Conservation (phyloP, 1,284 basidiomycete species). For the Mycena citricolor region DNA sequence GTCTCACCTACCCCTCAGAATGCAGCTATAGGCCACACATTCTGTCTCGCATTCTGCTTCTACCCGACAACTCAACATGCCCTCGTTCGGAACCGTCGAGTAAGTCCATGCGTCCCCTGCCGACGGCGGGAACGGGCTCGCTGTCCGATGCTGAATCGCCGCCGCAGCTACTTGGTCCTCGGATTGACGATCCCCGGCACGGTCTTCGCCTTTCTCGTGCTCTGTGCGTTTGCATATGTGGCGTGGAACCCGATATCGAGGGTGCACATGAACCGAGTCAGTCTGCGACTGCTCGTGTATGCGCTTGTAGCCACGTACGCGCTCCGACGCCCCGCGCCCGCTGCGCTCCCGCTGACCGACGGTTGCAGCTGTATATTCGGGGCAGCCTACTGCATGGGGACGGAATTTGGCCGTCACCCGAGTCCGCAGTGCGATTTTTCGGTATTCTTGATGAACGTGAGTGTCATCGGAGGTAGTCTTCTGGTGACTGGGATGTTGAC, state of each 20-base stretch:
- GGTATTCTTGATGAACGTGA: conserved; percentile 3
- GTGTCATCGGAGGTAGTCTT: not conserved
- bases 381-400: not conserved
- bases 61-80: too few species aligned
- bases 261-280: conserved; percentile 10
- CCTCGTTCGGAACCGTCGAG: too few species aligned
- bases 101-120: too few species aligned
- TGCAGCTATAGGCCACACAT: too few species aligned
- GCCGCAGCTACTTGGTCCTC: conserved; percentile 3
- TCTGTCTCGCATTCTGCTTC: too few species aligned
- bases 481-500: not conserved
- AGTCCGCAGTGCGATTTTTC: conserved; percentile 3
- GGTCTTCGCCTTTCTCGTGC: not conserved
- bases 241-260: conserved; percentile 3
- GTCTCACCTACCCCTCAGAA: too few species aligned
- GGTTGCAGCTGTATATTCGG: conserved; percentile 9
- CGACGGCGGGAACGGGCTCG: too few species aligned
- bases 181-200: conserved; percentile 8
- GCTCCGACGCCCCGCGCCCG: not conserved
- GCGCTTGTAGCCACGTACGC: conserved; percentile 13
- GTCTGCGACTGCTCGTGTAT: conserved; percentile 11
- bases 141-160: too few species aligned
- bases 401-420: not conserved
- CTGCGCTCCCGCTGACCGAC: not conserved
- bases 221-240: not conserved